Evolutionary conservation across 1,284 basidiomycete species (phyloP).

Genomic region (Microbotryum intermedium): DNA sequence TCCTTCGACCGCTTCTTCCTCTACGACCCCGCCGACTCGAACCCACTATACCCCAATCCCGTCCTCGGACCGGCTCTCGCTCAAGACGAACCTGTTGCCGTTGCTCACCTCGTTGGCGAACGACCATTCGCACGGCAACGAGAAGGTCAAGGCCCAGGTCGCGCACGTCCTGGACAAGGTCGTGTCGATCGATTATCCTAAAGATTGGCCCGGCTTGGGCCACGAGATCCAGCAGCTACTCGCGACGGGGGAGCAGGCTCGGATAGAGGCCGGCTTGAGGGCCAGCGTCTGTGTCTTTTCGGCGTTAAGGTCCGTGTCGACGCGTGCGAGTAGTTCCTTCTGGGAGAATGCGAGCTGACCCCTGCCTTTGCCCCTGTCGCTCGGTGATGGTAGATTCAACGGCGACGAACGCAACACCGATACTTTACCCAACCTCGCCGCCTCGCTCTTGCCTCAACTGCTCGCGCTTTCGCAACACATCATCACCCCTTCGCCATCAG

Average conservation of each 20-base stretch:
- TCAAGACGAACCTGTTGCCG: slow-evolving; percentile 57
- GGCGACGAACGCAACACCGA: slow-evolving; percentile 18
- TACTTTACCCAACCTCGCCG: slow-evolving; percentile 52
- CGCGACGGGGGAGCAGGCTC: slow-evolving; percentile 47
- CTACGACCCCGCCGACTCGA: slow-evolving; percentile 1
- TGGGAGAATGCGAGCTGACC: not conserved
- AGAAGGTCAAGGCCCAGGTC: slow-evolving; percentile 59
- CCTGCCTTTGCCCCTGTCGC: not conserved
- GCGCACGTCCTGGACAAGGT: slow-evolving; percentile 60
- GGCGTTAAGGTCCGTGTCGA: slow-evolving; percentile 51
- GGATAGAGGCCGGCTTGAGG: slow-evolving; percentile 69
- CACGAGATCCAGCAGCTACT: slow-evolving; percentile 57
- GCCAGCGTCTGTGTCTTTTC: slow-evolving; percentile 63
- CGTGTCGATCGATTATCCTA: slow-evolving; percentile 63
- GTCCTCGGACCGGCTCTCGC: slow-evolving; percentile 56
- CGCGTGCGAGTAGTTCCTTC: not conserved
- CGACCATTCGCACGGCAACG: slow-evolving; percentile 36
- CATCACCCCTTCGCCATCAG: slow-evolving; percentile 46
- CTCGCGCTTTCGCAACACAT: slow-evolving; percentile 59
- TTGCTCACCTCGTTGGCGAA: slow-evolving; percentile 59
- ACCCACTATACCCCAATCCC: slow-evolving; percentile 46
- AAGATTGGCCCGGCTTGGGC: slow-evolving; percentile 59
- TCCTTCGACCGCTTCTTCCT: not conserved
- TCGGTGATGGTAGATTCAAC: slow-evolving; percentile 15
- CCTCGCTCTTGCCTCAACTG: slow-evolving; percentile 60